These are phyloP conservation scores for Chlorophyllum brunneum DNA, from an alignment of 768 basidiomycete species.

Conservation along the genomic window DNA sequence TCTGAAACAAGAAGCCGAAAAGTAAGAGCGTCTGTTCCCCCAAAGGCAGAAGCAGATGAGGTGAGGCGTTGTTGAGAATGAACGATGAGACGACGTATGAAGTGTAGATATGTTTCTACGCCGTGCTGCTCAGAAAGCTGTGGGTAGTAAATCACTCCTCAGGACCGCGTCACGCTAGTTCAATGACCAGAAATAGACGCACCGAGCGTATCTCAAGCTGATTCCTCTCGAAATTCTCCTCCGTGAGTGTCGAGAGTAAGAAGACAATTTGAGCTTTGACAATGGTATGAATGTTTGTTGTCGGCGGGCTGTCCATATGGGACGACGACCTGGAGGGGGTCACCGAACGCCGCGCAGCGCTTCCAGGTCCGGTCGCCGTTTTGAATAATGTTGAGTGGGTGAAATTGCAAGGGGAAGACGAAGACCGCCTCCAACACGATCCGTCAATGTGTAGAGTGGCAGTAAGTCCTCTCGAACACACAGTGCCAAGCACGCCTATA, in stretches of 20 bases:
- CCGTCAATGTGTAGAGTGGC: slow-evolving; percentile 39
- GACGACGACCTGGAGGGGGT: slow-evolving; percentile 71
- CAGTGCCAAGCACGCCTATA: slow-evolving; percentile 19
- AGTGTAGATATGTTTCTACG: slow-evolving; percentile 94
- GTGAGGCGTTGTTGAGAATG: slow-evolving; percentile 75
- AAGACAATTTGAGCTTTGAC: slow-evolving; percentile 98
- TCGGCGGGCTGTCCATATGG: slow-evolving; percentile 84
- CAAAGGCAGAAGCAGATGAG: slow-evolving; percentile 58
- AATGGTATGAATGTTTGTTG: slow-evolving; percentile 85
- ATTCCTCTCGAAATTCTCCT: slow-evolving; percentile 95
- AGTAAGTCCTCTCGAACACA: slow-evolving; percentile 23
- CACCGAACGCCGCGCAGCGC: slow-evolving; percentile 67
- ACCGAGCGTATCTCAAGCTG: slow-evolving; percentile 94
- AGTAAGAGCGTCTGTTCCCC: slow-evolving; percentile 73
- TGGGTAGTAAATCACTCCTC: slow-evolving; percentile 15
- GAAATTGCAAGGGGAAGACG: slow-evolving; percentile 32
- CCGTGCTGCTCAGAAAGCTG: slow-evolving; percentile 97
- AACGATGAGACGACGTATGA: slow-evolving; percentile 92
- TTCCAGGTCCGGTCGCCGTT: slow-evolving; percentile 72
- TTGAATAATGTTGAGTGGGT: slow-evolving; percentile 42
- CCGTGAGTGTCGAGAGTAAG: slow-evolving; percentile 90
- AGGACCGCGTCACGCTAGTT: slow-evolving; percentile 1
- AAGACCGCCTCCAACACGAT: slow-evolving; percentile 41
- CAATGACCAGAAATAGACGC: slow-evolving; percentile 31
- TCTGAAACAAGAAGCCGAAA: slow-evolving; percentile 87